phyloP scores from a whole-genome alignment of 2,329 filamentous ascomycete genomes.

The Didymosphaeria variabile region DNA sequence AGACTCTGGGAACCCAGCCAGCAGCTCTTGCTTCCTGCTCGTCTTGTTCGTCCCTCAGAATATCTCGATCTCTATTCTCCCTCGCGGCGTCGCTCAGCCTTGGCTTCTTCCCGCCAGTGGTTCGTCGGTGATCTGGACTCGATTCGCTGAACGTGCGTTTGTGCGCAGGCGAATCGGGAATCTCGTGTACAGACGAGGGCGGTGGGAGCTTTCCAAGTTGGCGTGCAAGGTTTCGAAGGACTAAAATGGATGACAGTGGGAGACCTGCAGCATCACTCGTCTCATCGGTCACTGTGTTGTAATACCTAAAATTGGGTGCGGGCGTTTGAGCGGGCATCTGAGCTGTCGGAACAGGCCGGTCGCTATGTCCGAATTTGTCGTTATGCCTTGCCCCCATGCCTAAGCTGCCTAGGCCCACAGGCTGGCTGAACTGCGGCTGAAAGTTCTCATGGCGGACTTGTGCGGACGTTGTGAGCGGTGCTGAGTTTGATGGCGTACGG shows the following conservation, averaged over 20 bases:
- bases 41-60: conserved; percentile 52
- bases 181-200: conserved; percentile 31
- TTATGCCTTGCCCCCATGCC: conserved; percentile 37
- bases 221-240: conserved; percentile 78
- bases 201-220: conserved; percentile 51
- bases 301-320: conserved; percentile 47
- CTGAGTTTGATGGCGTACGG: conserved; percentile 53
- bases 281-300: conserved; percentile 61
- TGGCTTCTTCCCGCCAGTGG: conserved; percentile 55
- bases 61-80: conserved; percentile 37
- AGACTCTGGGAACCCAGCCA: conserved; percentile 73
- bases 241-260: conserved; percentile 78
- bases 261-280: conserved; percentile 73
- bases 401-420: conserved; percentile 38
- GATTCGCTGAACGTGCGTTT: conserved; percentile 44
- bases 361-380: conserved; percentile 26
- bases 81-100: conserved; percentile 42
- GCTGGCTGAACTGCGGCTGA: conserved; percentile 43
- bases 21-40: conserved; percentile 61
- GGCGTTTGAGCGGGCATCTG: conserved; percentile 27
- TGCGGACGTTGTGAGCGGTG: conserved; percentile 37
- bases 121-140: conserved; percentile 36
- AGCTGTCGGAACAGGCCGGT: conserved; percentile 37
- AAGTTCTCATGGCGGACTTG: conserved; percentile 40
- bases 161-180: conserved; percentile 40